Evolutionary conservation across 139 green algal genomes (phyloP), one percentile per base, ranked within the genome.

Genomic region (Ettlia oleoabundans): DNA sequence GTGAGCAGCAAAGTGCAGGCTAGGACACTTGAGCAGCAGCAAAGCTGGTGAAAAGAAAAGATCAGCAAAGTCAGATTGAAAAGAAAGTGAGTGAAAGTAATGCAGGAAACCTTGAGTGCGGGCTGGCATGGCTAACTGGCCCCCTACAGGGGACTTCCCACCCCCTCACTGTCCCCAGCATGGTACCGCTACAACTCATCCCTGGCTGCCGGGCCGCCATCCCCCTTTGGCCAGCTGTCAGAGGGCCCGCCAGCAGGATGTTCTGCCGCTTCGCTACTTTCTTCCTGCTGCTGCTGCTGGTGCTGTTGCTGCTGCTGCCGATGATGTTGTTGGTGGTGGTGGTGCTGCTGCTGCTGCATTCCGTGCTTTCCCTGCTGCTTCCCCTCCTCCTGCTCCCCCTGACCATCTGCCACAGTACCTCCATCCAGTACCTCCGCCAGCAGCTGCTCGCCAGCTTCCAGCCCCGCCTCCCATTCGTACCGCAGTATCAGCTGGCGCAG

Each of bases 401-500:
- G 30, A 21, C 64, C 64, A 33, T 33, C 67, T 2, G 8, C 65
- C 5, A 33, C 32, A 28, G 18, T n/a, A 26, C 33, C 28, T 1
- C 19, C 35, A 52, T 68, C 73, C 40, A 82, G 15, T 1, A 79
- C 52, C 53, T 84, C 47, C 13, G 43, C n/a, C 18, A 84, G 79
- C 40, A 84, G 68, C 38, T 26, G 24, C 24, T 33, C 79, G 10
- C 52, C 64, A 3, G 38, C 40, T 2, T 35, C 52, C 37, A 84
- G 68, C 28, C 79, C 79, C 0, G 79, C 68, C 37, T 78, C 68
- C 3, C 24, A 22, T n/a, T 84, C 79, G 40, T 84, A 84, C 22
- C 41, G 30, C 79, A 52, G n/a, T 15, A 84, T 79, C 32, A 32
- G 38, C 5, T 62, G 21, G 18, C 79, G 68, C 40, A 84, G 67